A percentile compares a stretch with the other conserved stretches of the same genome.
Conservation (phyloP, 805 yeast genomes). For the Zygosaccharomyces kombuchaensis region DNA sequence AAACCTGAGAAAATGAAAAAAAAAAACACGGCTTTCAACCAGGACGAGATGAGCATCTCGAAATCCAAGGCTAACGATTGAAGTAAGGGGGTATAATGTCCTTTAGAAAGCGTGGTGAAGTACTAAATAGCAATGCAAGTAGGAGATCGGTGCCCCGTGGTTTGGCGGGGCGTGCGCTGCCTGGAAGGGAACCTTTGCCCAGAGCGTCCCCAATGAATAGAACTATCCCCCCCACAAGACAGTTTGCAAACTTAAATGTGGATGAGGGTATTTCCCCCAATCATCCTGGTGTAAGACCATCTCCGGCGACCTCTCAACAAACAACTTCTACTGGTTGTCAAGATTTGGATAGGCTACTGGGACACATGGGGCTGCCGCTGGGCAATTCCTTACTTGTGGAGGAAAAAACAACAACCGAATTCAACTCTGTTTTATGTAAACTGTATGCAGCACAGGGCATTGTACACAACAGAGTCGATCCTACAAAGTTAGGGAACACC, state of each 20-base stretch:
- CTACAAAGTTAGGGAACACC: constrained; percentile 38
- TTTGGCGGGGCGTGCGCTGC: neutral
- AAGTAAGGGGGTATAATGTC: constrained; percentile 41
- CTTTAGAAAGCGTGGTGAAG: constrained; percentile 55
- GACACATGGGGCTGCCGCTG: constrained; percentile 82
- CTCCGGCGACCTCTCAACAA: constrained; percentile 64
- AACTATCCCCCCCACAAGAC: constrained; percentile 1
- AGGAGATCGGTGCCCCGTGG: constrained; percentile 1
- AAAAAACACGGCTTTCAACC: neutral
- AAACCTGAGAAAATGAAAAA: neutral
- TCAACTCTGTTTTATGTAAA: constrained; percentile 63
- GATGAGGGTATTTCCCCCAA: neutral
- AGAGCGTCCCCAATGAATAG: constrained; percentile 2
- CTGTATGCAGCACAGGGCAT: constrained; percentile 75
- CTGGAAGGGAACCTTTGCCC: constrained; percentile 1
- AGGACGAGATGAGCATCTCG: neutral
- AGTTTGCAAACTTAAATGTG: neutral
- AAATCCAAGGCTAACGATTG: neutral
- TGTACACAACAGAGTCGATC: constrained; percentile 50
- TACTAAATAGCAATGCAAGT: constrained; percentile 24
- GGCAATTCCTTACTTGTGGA: constrained; percentile 69
- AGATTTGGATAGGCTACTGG: constrained; percentile 68
- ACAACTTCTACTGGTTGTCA: constrained; percentile 76
- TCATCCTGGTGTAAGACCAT: constrained; percentile 69
- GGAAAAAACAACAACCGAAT: constrained; percentile 87